Evolutionary conservation across 768 basidiomycete species (phyloP), one percentile per base, ranked within the genome.

Genomic region (Pleurotus tuoliensis): DNA sequence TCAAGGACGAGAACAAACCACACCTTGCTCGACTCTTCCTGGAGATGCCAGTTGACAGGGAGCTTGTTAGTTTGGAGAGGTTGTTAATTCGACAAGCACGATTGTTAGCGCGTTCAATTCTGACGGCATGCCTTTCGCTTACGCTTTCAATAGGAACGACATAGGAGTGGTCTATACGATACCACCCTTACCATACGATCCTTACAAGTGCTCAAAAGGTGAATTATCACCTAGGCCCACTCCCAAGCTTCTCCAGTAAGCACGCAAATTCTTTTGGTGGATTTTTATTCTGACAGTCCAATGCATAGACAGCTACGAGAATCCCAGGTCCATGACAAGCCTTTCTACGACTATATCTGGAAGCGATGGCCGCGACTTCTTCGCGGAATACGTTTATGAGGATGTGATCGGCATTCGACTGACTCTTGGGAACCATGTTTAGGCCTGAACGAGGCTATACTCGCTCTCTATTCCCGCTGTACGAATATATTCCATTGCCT

Each of bases 1-100:
- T 52, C n/a, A 52, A 52, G 24, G 34, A 52, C 27, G 50, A 52
- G 30, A 52, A 52, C 39, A 37, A 40, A 4, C 50, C 50, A 4
- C 16, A 37, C 13, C 50, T 52, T 20, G 16, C 39, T 16, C 50
- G 50, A 11, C n/a, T 7, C 7, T 52, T 38, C n/a, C 39, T 52
- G 8, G 20, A 12, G 22, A 34, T 37, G 15, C 30, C 30, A 24
- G 34, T 18, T 30, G 27, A n/a, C 20, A 37, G 39, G 22, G 8
- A 11, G 18, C 15, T 20, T 2, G 50, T 16, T 8, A 37, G 20
- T 37, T 4, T 52, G 50, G 50, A 52, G n/a, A 20, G 50, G 15
- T 2, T 4, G 5, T n/a, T 52, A n/a, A 52, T 52, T 15, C 20
- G 38, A 20, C 20, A 52, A 37, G 50, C 30, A 5, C 3, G 39